Evolutionary conservation across 2,329 filamentous ascomycete species (phyloP).

Genomic region (Pseudogymnoascus sp.): DNA sequence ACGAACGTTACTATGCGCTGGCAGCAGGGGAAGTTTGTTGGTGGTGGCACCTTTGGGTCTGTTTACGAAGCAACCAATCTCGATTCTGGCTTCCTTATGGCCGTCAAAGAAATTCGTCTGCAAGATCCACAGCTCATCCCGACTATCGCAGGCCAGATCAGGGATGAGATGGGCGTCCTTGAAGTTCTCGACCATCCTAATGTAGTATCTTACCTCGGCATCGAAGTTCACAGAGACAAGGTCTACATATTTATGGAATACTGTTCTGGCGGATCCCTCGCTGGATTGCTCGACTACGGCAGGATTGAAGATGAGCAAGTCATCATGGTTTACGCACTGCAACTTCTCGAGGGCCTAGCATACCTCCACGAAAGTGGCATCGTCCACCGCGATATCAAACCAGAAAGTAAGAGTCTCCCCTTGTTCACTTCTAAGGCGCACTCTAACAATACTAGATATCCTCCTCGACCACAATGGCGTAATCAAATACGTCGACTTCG

Average conservation of each 20-base stretch:
- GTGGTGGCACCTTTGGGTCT: slow-evolving; percentile 92
- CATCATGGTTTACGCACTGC: slow-evolving; percentile 91
- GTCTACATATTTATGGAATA: slow-evolving; percentile 99
- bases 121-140: slow-evolving; percentile 96
- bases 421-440: background rate
- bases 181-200: slow-evolving; percentile 96
- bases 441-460: slow-evolving; percentile 53
- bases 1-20: slow-evolving; percentile 93
- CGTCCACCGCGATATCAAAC: slow-evolving; percentile 95
- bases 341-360: slow-evolving; percentile 85
- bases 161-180: slow-evolving; percentile 93
- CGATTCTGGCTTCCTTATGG: slow-evolving; percentile 93
- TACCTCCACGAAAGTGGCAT: slow-evolving; percentile 90
- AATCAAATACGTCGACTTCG: slow-evolving; percentile 98
- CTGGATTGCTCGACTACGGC: slow-evolving; percentile 83
- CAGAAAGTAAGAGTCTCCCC: slow-evolving; percentile 63
- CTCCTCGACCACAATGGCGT: slow-evolving; percentile 95
- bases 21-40: slow-evolving; percentile 98
- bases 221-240: slow-evolving; percentile 95
- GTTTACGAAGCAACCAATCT: slow-evolving; percentile 97
- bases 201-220: slow-evolving; percentile 94
- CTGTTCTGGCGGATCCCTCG: slow-evolving; percentile 88
- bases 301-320: slow-evolving; percentile 97
- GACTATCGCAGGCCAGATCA: slow-evolving; percentile 85
- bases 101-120: slow-evolving; percentile 94